Evolutionary conservation across 257 asterid species (phyloP).

Genomic region (Jacaranda copaia): DNA sequence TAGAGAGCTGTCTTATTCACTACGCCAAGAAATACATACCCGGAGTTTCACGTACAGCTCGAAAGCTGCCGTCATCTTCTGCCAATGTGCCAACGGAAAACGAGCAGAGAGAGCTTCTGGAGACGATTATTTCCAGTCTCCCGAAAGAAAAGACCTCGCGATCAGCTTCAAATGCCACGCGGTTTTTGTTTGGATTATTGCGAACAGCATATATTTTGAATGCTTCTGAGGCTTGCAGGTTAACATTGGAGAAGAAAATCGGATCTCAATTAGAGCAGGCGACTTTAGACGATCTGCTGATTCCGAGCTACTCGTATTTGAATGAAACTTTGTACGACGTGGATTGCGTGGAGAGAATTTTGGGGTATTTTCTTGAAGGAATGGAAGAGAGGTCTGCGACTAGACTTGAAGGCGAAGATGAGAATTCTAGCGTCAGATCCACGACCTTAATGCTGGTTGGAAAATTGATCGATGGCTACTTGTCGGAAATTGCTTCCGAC

Average conservation of each 20-base stretch:
- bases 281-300: constrained; percentile 79
- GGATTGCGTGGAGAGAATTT: constrained; percentile 87
- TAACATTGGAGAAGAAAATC: constrained; percentile 81
- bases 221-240: constrained; percentile 69
- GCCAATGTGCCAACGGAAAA: constrained; percentile 58
- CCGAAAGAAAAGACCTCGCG: constrained; percentile 58
- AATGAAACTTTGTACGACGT: constrained; percentile 92
- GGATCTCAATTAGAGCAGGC: constrained; percentile 90
- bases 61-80: constrained; percentile 67
- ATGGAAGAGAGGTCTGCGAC: constrained; percentile 54
- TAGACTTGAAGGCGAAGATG: constrained; percentile 53
- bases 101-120: constrained; percentile 87
- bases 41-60: constrained; percentile 71
- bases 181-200: constrained; percentile 76
- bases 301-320: constrained; percentile 95
- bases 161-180: constrained; percentile 53
- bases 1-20: constrained; percentile 81
- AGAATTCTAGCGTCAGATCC: constrained; percentile 48
- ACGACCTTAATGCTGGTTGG: constrained; percentile 82
- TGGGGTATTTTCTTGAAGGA: constrained; percentile 61
- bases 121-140: constrained; percentile 68
- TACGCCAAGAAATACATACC: constrained; percentile 85
- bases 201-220: constrained; percentile 79
- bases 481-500: constrained; percentile 96
- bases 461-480: constrained; percentile 91